Percentiles rank a stretch among this genome's conserved stretches.
phyloP scores from a whole-genome alignment of 495 filamentous ascomycete genomes.

The Aspergillus incahuasiensis region DNA sequence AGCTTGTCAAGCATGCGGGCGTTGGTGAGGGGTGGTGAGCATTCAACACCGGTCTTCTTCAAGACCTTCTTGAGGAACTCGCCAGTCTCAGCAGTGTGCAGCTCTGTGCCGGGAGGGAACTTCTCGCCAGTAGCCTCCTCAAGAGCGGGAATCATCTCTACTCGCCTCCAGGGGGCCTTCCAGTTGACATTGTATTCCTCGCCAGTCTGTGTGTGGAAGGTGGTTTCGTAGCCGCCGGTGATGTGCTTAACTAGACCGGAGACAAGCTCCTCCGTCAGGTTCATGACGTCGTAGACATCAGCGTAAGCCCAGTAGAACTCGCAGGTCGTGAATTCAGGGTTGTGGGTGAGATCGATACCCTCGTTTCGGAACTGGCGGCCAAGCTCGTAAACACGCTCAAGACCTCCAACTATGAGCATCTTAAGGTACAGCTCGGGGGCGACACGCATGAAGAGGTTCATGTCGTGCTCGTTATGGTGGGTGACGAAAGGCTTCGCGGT shows the following conservation, averaged over 20 bases:
- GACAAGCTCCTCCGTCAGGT: conserved; percentile 89
- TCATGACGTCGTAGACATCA: conserved; percentile 89
- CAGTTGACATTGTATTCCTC: conserved; percentile 90
- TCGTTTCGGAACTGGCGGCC: conserved; percentile 93
- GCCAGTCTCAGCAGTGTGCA: conserved; percentile 83
- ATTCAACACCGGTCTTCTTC: conserved; percentile 87
- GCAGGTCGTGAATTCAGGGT: conserved; percentile 96
- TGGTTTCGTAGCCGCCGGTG: conserved; percentile 79
- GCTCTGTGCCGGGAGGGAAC: conserved; percentile 83
- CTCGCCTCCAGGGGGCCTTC: conserved; percentile 86
- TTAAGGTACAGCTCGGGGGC: conserved; percentile 96
- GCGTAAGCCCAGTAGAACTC: conserved; percentile 98
- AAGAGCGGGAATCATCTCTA: conserved; percentile 95
- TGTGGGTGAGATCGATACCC: conserved; percentile 93
- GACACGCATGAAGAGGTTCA: conserved; percentile 90
- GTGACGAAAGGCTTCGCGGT: conserved; percentile 95
- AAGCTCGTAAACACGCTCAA: conserved; percentile 90
- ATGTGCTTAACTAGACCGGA: conserved; percentile 87
- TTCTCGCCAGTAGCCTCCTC: conserved; percentile 87
- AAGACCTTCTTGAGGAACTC: conserved; percentile 79
- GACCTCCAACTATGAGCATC: conserved; percentile 88
- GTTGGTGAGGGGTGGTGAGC: conserved; percentile 85
- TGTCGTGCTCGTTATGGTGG: conserved; percentile 88
- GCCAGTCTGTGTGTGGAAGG: conserved; percentile 74
- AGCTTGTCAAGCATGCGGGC: conserved; percentile 98